Conservation (phyloP, 2,329 filamentous ascomycete genomes). For the Neoascochyta sp. region DNA sequence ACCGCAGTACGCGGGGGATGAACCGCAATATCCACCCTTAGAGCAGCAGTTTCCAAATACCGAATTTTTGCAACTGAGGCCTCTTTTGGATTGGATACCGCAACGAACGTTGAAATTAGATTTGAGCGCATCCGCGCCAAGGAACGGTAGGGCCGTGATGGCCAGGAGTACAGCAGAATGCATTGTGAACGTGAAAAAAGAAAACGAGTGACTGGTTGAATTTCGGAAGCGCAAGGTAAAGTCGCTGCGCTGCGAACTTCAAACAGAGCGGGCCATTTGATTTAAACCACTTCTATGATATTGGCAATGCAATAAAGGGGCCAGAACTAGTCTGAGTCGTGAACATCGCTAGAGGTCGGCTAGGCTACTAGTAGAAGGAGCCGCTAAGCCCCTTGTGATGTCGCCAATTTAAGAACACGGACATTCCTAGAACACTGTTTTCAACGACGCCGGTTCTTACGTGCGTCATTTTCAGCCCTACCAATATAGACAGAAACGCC, state of each 20-base stretch:
- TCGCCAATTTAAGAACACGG: conserved; percentile 5
- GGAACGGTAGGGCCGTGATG: conserved; percentile 7
- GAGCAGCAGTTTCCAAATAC: conserved; percentile 47
- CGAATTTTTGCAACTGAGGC: conserved; percentile 41
- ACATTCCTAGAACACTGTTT: conserved; percentile 4
- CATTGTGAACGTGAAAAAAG: conserved; percentile 2
- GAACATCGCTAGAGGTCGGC: conserved; percentile 1
- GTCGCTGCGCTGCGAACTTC: conserved; percentile 1
- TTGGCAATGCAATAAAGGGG: conserved; percentile 5
- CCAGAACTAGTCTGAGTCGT: conserved; percentile 1
- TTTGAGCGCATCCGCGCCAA: conserved; percentile 6
- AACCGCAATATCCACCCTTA: conserved; percentile 41
- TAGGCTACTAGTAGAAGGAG: conserved; percentile 2
- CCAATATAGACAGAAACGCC: conserved; percentile 1
- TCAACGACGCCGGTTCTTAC: conserved; percentile 1
- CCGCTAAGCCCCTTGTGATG: conserved; percentile 5
- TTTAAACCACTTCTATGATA: conserved; percentile 1
- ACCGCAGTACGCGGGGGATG: conserved; percentile 27
- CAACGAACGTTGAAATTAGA: conserved; percentile 3
- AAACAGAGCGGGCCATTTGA: conserved; percentile 2
- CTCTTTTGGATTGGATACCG: conserved; percentile 4
- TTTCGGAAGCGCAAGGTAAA: conserved; percentile 1
- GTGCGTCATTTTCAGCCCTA: conserved; percentile 3
- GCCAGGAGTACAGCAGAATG: conserved; percentile 6
- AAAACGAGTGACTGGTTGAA: conserved; percentile 5